Conservation (phyloP, 371 early-diverging fungal genomes). For the Lichtheimia hyalospora region DNA sequence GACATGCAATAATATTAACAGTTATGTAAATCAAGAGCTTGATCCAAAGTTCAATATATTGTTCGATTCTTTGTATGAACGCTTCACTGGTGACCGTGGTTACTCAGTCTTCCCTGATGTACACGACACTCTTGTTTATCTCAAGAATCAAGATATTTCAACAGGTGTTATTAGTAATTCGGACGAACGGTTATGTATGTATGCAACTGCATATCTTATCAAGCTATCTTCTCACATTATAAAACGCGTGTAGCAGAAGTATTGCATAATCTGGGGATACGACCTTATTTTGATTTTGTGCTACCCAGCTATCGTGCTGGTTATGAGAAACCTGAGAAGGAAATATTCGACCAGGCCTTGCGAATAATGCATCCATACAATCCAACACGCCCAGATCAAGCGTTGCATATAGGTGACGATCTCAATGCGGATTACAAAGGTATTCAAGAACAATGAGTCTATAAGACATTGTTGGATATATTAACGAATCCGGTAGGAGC, state of each 20-base stretch:
- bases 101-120: slow-evolving; percentile 22
- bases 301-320: slow-evolving; percentile 18
- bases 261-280: slow-evolving; percentile 13
- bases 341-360: slow-evolving; percentile 20
- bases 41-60: slow-evolving; percentile 18
- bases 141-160: slow-evolving; percentile 11
- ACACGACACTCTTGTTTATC: slow-evolving; percentile 7
- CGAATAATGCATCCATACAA: neutral
- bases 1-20: neutral
- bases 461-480: too few relatives aligned
- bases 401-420: slow-evolving; percentile 25
- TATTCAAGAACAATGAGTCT: neutral
- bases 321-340: slow-evolving; percentile 16
- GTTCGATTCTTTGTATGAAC: slow-evolving; percentile 16
- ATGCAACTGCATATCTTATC: neutral
- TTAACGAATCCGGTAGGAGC: neutral
- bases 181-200: slow-evolving; percentile 23
- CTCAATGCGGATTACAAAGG: slow-evolving; percentile 8
- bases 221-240: neutral
- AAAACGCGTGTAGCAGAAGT: slow-evolving; percentile 10
- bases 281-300: slow-evolving; percentile 20
- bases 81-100: slow-evolving; percentile 19
- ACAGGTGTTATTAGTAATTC: slow-evolving; percentile 26
- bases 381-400: slow-evolving; percentile 5
- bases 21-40: neutral